Base-by-base conservation (phyloP, 192 early-diverging fungal genomes). In the Tieghemiomyces parasiticus region DNA sequence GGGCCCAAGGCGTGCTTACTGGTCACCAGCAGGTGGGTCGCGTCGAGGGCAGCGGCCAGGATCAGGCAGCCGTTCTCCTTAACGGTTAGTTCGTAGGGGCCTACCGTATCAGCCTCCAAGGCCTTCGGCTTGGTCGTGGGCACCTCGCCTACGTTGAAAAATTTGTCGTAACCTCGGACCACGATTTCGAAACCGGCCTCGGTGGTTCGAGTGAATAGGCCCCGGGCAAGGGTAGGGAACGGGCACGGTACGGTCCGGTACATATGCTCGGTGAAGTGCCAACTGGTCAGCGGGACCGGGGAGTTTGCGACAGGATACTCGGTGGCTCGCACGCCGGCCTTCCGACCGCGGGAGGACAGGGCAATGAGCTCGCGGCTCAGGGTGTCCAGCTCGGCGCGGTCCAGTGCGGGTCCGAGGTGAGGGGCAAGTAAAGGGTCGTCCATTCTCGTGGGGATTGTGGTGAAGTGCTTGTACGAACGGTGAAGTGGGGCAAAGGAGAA, bases 11-110 rank as follows among this genome's bases (percentile, higher is more conserved):
- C 73, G 64, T 98, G 93, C 72, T 98, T 98, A 52, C 88, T 91
- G 24, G 89, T 90, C 2, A 95, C 91, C 35, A 98, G 38, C 25
- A 93, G 67, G 19, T 75, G 63, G 35, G 67, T 67, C 1, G 71
- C 72, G 35, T 87, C 79, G 25, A 82, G 46, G 0, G 79, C 84
- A 2, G 86, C 66, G 44, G 89, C 83, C 32, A 92, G 86, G 58
- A 95, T 93, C 61, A 98, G 85, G 65, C 93, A 98, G 13, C 95
- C 95, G 65, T 98, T 93, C 67, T 98, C 95, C 73, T 98, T 98
- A 28, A 91, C 74, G 0, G 91, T 92, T 29, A 94, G 71, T 68
- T 98, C 87, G 64, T 90, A 98, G 1, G 95, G 95, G 0, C 88
- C 89, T 12, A 58, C 42, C 0, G 92, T 93, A 30, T 88, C 47